Percentiles rank a stretch among this genome's conserved stretches.
Evolutionary conservation across 805 yeast species (phyloP).

Genomic region (Saturnispora gosingensis): DNA sequence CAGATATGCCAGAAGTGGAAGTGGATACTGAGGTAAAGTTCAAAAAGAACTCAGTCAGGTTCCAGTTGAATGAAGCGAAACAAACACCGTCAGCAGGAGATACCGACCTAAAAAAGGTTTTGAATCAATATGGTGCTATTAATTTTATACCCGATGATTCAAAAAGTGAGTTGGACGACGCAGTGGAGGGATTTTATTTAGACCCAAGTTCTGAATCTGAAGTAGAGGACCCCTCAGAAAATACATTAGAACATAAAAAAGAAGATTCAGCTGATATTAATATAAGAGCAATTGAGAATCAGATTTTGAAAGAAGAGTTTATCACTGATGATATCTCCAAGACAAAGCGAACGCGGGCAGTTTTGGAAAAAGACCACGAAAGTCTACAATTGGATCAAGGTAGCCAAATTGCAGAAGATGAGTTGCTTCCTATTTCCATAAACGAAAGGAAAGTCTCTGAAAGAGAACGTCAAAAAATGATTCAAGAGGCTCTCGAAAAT

Average conservation of each 20-base stretch:
- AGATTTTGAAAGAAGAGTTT: constrained; percentile 5
- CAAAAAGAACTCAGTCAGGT: background rate
- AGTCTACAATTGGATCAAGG: background rate
- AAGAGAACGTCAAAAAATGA: background rate
- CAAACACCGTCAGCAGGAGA: no score
- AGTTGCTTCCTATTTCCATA: background rate
- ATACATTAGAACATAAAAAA: background rate
- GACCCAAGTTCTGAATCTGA: background rate
- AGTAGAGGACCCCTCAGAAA: background rate
- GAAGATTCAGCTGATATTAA: background rate
- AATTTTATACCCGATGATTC: background rate
- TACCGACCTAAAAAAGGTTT: background rate
- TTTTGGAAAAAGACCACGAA: background rate
- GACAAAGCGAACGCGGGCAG: background rate
- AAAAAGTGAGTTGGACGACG: background rate
- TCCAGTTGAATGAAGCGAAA: background rate
- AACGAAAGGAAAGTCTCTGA: background rate
- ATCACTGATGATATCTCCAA: background rate
- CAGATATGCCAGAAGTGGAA: background rate
- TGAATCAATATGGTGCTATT: background rate
- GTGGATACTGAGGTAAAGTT: background rate
- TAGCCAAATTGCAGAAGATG: background rate
- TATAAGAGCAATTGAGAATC: constrained; percentile 1
- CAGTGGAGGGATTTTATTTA: constrained; percentile 1
- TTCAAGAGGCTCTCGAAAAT: constrained; percentile 1